Base-by-base conservation (phyloP, 179 eudicot genomes). In the Gypsophila paniculata region DNA sequence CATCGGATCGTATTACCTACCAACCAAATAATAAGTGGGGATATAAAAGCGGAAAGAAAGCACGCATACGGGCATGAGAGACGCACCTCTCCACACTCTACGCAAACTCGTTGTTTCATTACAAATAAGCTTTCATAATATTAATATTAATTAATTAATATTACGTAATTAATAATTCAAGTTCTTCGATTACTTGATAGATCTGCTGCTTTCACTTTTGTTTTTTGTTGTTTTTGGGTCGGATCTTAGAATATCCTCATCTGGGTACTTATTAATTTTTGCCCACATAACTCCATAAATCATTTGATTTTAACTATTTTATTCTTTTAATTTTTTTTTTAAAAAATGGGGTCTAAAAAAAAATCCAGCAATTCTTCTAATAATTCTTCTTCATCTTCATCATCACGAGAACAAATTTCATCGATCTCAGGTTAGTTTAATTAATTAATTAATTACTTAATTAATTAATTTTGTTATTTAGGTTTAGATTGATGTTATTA, bases 311-410 rank as follows among this genome's bases (percentile, higher is more conserved):
- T 48, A 1, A 11, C 1, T 11, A 29, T 34, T 68, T 67, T 61
- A 21, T n/a, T 36, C 38, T 26, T 17, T 8, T 6, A 10, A 12
- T 8, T 10, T 53, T 57, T 65, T 54, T 42, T 42, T 42, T 6
- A 42, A 15, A 61, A 51, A 39, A 86, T 86, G 89, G 85, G 87
- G 15, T 77, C 87, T 5, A 77, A 58, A 72, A 79, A 69, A 74
- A 82, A 81, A 77, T 25, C 82, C 0, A 72, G 25, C n/a, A 65
- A 66, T 62, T 78, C 69, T 4, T 75, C 85, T 61, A 36, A 17
- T 70, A 44, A 72, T 78, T 80, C 84, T 60, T n/a, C 81, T 61
- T 25, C n/a, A n/a, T n/a, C 55, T 66, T 36, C 82, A 39, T 71
- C 80, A 10, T 64, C 84, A 39, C 65, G 54, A 23, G 78, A 78